These are phyloP conservation scores for Ogataea trehaloabstinens DNA, from an alignment of 805 yeast genomes.

Conservation along the genomic window DNA sequence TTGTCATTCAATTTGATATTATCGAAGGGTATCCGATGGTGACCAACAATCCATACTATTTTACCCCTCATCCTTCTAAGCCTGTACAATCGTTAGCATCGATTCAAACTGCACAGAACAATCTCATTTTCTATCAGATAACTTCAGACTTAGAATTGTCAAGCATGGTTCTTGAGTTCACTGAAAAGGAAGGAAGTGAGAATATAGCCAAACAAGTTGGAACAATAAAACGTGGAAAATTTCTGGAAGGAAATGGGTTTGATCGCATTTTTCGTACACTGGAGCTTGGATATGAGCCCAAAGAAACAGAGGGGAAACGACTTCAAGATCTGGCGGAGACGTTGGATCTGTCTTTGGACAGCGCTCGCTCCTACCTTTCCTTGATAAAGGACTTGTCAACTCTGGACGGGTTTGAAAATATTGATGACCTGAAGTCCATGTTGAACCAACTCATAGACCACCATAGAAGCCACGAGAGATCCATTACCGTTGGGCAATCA, in stretches of 20 bases:
- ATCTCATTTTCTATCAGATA: slow-evolving; percentile 14
- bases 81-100: slow-evolving; percentile 17
- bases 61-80: slow-evolving; percentile 20
- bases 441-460: slow-evolving; percentile 29
- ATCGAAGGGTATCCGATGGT: slow-evolving; percentile 15
- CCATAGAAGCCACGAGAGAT: slow-evolving; percentile 15
- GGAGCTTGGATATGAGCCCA: too few species aligned
- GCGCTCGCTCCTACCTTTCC: too few species aligned
- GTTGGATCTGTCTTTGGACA: too few species aligned
- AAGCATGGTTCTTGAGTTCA: slow-evolving; percentile 6
- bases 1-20: slow-evolving; percentile 31
- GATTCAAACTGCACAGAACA: slow-evolving; percentile 1
- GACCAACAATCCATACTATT: slow-evolving; percentile 23
- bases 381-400: too few species aligned
- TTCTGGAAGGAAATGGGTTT: neutral
- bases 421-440: slow-evolving; percentile 35
- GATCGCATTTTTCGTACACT: neutral
- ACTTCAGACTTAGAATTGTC: slow-evolving; percentile 22
- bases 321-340: slow-evolving; percentile 27
- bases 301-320: slow-evolving; percentile 11
- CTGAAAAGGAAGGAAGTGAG: neutral
- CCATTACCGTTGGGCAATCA: slow-evolving; percentile 12
- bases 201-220: slow-evolving; percentile 16
- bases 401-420: slow-evolving; percentile 14
- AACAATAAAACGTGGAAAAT: slow-evolving; percentile 7